Conservation (phyloP, 2,329 filamentous ascomycete species). For the Penicillium oxalicum region DNA sequence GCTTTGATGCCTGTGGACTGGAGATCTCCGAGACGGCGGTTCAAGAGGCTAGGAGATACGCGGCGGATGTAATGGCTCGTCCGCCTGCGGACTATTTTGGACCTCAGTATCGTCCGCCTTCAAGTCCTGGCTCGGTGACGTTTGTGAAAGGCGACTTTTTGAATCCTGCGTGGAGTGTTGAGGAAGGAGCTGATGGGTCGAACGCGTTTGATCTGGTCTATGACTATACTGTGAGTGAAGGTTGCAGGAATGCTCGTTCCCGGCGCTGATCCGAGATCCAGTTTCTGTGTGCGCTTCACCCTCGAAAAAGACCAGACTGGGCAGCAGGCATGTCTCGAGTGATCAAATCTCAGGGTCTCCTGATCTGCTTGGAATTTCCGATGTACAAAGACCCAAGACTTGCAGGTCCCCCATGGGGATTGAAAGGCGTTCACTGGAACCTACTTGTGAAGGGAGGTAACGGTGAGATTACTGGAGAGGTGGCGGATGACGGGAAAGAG, state of each 20-base stretch:
- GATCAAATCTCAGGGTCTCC: constrained; percentile 45
- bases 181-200: constrained; percentile 14
- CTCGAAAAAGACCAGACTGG: constrained; percentile 49
- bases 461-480: constrained; percentile 16
- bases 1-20: constrained; percentile 27
- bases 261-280: constrained; percentile 20
- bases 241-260: too few relatives aligned
- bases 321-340: constrained; percentile 48
- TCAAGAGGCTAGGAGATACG: constrained; percentile 17
- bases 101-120: neutral
- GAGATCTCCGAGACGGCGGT: constrained; percentile 26
- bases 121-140: constrained; percentile 42
- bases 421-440: constrained; percentile 35
- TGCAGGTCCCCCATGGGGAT: constrained; percentile 37
- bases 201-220: constrained; percentile 58
- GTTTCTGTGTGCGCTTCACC: constrained; percentile 61
- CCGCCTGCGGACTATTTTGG: constrained; percentile 19
- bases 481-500: constrained; percentile 3
- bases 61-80: constrained; percentile 10
- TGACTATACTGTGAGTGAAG: constrained; percentile 53
- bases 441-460: constrained; percentile 26
- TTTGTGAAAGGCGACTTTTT: constrained; percentile 65
- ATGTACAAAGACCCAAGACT: constrained; percentile 33
- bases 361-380: constrained; percentile 49
- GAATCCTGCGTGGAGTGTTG: constrained; percentile 49